phyloP scores from a whole-genome alignment of 148 eudicot species.

The Heliosperma pusillum region DNA sequence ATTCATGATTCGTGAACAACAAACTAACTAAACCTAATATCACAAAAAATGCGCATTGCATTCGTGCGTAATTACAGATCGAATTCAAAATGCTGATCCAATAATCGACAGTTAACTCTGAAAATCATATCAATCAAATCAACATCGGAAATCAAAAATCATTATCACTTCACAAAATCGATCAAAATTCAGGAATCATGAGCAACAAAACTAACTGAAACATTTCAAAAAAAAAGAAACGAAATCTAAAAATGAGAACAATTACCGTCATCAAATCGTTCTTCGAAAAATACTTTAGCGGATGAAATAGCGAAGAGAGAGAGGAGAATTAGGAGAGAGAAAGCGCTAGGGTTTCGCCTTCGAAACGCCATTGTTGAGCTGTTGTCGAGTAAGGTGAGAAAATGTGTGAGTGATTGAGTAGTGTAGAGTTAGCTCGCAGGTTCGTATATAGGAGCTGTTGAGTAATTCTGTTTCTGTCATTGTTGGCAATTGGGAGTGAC shows the following conservation, averaged over 20 bases:
- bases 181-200: background rate
- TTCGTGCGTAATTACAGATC: background rate
- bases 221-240: background rate
- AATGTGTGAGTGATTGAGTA: background rate
- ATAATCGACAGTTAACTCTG: background rate
- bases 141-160: background rate
- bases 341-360: conserved; percentile 44
- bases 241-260: background rate
- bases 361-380: conserved; percentile 54
- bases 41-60: background rate
- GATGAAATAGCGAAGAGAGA: conserved; percentile 54
- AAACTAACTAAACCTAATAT: background rate
- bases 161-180: background rate
- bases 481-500: conserved; percentile 11
- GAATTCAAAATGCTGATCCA: background rate
- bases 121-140: background rate
- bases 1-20: background rate
- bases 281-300: conserved; percentile 76
- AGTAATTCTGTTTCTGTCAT: background rate
- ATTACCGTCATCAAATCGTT: conserved; percentile 68
- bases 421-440: conserved; percentile 16
- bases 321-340: conserved; percentile 56
- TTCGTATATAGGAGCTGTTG: background rate
- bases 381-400: conserved; percentile 9
- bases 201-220: background rate